Evolutionary conservation across 2,329 filamentous ascomycete species (phyloP).

Genomic region (Setomelanomma holmii): DNA sequence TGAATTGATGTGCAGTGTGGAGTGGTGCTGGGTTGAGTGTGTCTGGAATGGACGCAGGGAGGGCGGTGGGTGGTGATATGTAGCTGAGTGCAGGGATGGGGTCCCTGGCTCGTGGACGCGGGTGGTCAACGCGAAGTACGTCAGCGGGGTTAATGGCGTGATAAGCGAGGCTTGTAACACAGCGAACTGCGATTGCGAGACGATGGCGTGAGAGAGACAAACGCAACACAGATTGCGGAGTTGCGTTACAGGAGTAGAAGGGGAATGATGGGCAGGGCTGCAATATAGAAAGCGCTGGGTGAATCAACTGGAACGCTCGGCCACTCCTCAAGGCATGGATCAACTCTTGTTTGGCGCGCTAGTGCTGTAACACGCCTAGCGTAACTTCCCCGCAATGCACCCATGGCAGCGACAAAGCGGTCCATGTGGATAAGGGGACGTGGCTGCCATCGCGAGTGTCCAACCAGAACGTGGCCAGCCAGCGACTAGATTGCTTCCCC

Average conservation of each 20-base stretch:
- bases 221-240: conserved; percentile 13
- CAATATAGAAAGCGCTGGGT: conserved; percentile 32
- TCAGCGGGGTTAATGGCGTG: conserved; percentile 37
- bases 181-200: conserved; percentile 18
- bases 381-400: conserved; percentile 44
- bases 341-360: conserved; percentile 15
- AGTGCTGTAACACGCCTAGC: conserved; percentile 26
- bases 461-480: conserved; percentile 15
- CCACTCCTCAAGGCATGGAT: conserved; percentile 17
- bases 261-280: conserved; percentile 25
- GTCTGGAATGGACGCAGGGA: conserved; percentile 19
- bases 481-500: conserved; percentile 24
- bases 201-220: conserved; percentile 13
- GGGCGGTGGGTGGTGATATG: conserved; percentile 27
- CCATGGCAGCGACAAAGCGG: conserved; percentile 32
- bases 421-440: conserved; percentile 27
- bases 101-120: conserved; percentile 10
- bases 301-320: conserved; percentile 12
- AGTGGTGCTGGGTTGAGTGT: conserved; percentile 1
- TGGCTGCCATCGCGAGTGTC: conserved; percentile 11
- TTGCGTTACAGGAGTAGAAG: conserved; percentile 8
- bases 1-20: not conserved
- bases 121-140: conserved; percentile 21
- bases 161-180: conserved; percentile 24
- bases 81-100: conserved; percentile 29